phyloP scores from a whole-genome alignment of 257 asterid species.

The Solanum dulcamara region DNA sequence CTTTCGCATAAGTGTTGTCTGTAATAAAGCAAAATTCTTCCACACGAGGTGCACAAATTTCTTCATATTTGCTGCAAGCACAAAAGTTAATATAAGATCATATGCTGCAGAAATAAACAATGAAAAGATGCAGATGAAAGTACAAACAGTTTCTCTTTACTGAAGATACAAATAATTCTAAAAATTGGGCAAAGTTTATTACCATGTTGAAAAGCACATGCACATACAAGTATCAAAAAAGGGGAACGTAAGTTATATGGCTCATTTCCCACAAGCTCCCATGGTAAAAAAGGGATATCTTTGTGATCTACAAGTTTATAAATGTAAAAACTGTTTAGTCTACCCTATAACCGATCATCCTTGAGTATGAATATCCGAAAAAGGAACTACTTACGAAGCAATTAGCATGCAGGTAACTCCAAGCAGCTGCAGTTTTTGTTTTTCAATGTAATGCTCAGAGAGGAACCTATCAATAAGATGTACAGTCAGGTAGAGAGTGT shows the following conservation, averaged over 20 bases:
- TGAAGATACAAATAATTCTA: not conserved
- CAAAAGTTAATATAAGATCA: slow-evolving; percentile 11
- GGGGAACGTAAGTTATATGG: not conserved
- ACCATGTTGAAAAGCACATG: not conserved
- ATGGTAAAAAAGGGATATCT: not conserved
- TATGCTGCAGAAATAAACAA: not conserved
- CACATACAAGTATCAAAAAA: not conserved
- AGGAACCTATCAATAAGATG: slow-evolving; percentile 89
- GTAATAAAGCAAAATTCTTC: slow-evolving; percentile 94
- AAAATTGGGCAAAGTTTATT: not conserved
- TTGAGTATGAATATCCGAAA: not conserved
- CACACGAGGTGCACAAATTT: slow-evolving; percentile 88
- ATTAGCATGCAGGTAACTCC: slow-evolving; percentile 99
- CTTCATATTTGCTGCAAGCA: slow-evolving; percentile 77
- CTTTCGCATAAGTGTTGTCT: slow-evolving; percentile 79
- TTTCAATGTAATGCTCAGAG: slow-evolving; percentile 63
- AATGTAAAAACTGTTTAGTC: not conserved
- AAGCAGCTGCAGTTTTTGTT: slow-evolving; percentile 84
- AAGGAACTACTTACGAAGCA: slow-evolving; percentile 65
- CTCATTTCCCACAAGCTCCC: not conserved
- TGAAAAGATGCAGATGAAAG: not conserved
- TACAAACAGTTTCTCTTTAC: not conserved
- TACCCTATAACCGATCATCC: not conserved
- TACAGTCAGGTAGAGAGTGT: slow-evolving; percentile 94
- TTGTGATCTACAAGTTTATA: not conserved